These are phyloP conservation scores for Pyrus bretschneideri DNA, from an alignment of 306 rosid species.

Conservation along the genomic window DNA sequence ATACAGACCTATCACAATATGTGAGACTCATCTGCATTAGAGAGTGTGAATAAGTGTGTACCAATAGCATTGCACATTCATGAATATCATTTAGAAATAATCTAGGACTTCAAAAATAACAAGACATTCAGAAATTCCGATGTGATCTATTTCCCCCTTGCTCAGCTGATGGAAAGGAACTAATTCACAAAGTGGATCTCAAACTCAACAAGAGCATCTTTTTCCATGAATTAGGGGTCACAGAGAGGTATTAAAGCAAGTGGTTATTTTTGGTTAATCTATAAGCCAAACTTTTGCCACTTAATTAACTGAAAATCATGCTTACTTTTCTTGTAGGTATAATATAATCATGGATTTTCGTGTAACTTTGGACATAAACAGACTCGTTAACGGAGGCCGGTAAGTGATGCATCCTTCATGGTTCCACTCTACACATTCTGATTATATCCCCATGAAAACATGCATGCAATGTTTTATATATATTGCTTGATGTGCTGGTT, in stretches of 20 bases:
- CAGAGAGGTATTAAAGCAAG: constrained; percentile 36
- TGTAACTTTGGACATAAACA: constrained; percentile 43
- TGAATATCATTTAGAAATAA: too few species aligned
- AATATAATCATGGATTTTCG: constrained; percentile 64
- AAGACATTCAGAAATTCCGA: not conserved
- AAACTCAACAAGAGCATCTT: constrained; percentile 41
- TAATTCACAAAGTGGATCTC: constrained; percentile 52
- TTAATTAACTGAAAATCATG: not conserved
- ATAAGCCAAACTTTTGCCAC: not conserved
- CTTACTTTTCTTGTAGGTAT: constrained; percentile 29
- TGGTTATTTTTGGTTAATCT: not conserved
- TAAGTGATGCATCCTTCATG: constrained; percentile 25
- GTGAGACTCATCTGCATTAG: too few species aligned
- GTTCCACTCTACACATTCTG: not conserved
- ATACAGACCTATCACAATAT: too few species aligned
- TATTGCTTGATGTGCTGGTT: not conserved
- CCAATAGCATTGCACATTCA: too few species aligned
- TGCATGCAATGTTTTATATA: not conserved
- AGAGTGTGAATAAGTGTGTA: too few species aligned
- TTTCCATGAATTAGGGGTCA: constrained; percentile 60
- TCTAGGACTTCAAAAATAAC: not conserved
- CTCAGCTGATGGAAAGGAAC: constrained; percentile 57
- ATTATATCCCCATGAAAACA: not conserved
- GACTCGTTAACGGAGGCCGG: constrained; percentile 55
- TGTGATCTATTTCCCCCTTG: not conserved